phyloP scores from a whole-genome alignment of 2,329 filamentous ascomycete genomes.

The Ophiocordyceps camponoti-floridani region DNA sequence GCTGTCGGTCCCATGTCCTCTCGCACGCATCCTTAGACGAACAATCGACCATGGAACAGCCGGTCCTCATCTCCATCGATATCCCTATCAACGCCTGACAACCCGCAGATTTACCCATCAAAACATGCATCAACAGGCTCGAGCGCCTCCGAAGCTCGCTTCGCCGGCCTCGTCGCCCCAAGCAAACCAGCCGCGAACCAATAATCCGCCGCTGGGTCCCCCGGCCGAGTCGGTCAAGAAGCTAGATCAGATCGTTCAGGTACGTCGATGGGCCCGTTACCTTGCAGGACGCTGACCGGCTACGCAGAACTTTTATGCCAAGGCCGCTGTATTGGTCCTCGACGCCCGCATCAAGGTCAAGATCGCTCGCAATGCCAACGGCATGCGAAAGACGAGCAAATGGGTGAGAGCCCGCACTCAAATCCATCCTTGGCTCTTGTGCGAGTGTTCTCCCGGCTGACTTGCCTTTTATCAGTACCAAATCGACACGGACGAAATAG shows the following conservation, averaged over 20 bases:
- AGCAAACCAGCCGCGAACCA: slow-evolving; percentile 54
- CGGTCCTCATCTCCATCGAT: slow-evolving; percentile 1
- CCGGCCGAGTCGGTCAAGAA: slow-evolving; percentile 56
- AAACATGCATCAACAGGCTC: slow-evolving; percentile 77
- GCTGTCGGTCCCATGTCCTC: background rate
- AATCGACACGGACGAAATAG: slow-evolving; percentile 82
- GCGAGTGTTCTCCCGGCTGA: background rate
- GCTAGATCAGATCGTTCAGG: slow-evolving; percentile 87
- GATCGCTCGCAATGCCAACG: slow-evolving; percentile 21
- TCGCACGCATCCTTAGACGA: background rate
- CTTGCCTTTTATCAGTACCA: slow-evolving; percentile 57
- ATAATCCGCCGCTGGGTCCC: slow-evolving; percentile 41
- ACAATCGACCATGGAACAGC: slow-evolving; percentile 2
- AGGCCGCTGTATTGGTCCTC: slow-evolving; percentile 68
- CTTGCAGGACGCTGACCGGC: background rate
- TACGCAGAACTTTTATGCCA: slow-evolving; percentile 71
- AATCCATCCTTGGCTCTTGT: background rate
- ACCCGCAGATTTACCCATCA: background rate
- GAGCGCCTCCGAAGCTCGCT: slow-evolving; percentile 52
- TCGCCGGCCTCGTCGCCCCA: slow-evolving; percentile 57
- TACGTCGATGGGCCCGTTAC: slow-evolving; percentile 15
- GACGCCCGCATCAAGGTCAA: slow-evolving; percentile 61
- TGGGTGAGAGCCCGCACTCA: slow-evolving; percentile 44
- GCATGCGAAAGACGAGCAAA: slow-evolving; percentile 53
- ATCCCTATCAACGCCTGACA: slow-evolving; percentile 1